phyloP scores from a whole-genome alignment of 2,329 filamentous ascomycete genomes.

The Zymoseptoria passerinii region DNA sequence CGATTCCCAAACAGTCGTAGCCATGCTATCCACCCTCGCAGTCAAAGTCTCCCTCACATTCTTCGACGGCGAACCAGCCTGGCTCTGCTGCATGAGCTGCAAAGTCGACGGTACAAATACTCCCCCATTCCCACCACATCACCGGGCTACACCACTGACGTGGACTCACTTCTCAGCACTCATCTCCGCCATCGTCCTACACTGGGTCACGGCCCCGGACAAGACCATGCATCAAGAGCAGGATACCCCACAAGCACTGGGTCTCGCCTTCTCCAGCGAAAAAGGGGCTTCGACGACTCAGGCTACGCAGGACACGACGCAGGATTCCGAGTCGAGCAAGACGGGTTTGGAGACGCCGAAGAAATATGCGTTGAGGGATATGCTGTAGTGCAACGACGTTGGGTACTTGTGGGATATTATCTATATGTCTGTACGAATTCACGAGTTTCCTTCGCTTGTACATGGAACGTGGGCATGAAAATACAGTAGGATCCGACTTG shows the following conservation, averaged over 20 bases:
- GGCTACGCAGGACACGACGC: not conserved
- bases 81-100: conserved; percentile 18
- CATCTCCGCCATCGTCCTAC: conserved; percentile 9
- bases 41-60: conserved; percentile 16
- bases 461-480: not conserved
- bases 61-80: conserved; percentile 17
- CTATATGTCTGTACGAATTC: not conserved
- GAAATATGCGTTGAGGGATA: not conserved
- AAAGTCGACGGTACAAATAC: conserved; percentile 13
- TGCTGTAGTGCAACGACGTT: not conserved
- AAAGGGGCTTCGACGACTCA: conserved; percentile 2
- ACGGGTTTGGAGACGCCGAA: conserved; percentile 1
- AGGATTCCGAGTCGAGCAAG: conserved; percentile 1
- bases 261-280: conserved; percentile 10
- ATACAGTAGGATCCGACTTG: not conserved
- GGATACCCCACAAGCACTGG: conserved; percentile 7
- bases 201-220: conserved; percentile 12
- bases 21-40: conserved; percentile 12
- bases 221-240: conserved; percentile 2
- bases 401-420: not conserved
- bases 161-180: conserved; percentile 3
- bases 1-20: conserved; percentile 7
- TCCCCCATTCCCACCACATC: not conserved
- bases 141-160: conserved; percentile 7
- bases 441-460: not conserved